Percentiles rank a stretch among this genome's conserved stretches.
Evolutionary conservation across 1,139 yeast genomes (phyloP).

Genomic region (Suhomyces ambrosiae): DNA sequence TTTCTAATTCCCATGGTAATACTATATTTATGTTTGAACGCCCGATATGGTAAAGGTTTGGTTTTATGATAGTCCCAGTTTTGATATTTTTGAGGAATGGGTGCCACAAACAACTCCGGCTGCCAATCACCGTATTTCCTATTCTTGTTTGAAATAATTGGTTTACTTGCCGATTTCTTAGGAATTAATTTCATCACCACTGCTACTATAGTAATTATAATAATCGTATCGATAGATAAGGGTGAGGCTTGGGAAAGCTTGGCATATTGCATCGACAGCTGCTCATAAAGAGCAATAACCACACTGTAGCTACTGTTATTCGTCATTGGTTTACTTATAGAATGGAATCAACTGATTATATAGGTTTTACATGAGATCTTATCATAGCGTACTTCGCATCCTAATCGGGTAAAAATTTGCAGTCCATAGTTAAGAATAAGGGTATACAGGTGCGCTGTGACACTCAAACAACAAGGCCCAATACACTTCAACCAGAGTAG

Average conservation of each 20-base stretch:
- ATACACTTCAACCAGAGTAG: no score
- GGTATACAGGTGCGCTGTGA: no score
- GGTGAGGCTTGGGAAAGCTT: slow-evolving; percentile 3
- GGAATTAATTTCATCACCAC: slow-evolving; percentile 3
- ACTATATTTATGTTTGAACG: slow-evolving; percentile 58
- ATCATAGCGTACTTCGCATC: slow-evolving; percentile 14
- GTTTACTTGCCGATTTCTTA: not conserved
- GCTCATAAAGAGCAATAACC: not conserved
- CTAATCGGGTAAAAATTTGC: slow-evolving; percentile 20
- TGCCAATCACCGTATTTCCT: slow-evolving; percentile 52
- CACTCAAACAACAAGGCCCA: no score
- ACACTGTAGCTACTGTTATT: not conserved
- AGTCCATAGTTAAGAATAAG: no score
- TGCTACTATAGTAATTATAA: slow-evolving; percentile 2
- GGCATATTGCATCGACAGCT: not conserved
- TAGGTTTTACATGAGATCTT: slow-evolving; percentile 4
- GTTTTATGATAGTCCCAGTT: slow-evolving; percentile 56
- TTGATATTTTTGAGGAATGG: slow-evolving; percentile 48
- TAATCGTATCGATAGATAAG: slow-evolving; percentile 7
- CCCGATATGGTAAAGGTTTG: slow-evolving; percentile 61
- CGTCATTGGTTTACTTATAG: slow-evolving; percentile 4
- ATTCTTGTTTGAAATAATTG: slow-evolving; percentile 24
- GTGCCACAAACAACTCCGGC: slow-evolving; percentile 53
- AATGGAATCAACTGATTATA: no score
- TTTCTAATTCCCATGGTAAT: slow-evolving; percentile 66